Percentiles rank a stretch among this genome's conserved stretches.
phyloP scores from a whole-genome alignment of 2,329 filamentous ascomycete genomes.

The Cladophialophora yegresii region DNA sequence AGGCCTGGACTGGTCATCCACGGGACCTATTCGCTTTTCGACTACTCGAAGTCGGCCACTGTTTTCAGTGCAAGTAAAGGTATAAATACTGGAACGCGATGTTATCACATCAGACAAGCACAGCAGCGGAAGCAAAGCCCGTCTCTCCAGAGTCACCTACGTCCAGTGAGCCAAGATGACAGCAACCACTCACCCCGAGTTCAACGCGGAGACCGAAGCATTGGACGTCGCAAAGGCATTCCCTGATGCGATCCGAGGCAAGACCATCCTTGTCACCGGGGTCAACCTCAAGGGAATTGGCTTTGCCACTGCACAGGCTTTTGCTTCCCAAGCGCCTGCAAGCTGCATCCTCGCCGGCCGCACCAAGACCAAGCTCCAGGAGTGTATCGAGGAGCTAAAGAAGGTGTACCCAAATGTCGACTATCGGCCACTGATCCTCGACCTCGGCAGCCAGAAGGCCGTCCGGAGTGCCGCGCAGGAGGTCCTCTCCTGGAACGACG shows the following conservation, averaged over 20 bases:
- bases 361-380: constrained; percentile 40
- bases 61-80: neutral
- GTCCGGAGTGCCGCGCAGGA: constrained; percentile 41
- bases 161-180: constrained; percentile 14
- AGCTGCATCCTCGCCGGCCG: constrained; percentile 48
- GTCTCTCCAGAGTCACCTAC: neutral
- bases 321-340: constrained; percentile 39
- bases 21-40: neutral
- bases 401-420: constrained; percentile 31
- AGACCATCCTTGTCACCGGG: constrained; percentile 47
- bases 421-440: constrained; percentile 40
- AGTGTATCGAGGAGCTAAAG: constrained; percentile 38
- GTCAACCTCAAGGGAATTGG: constrained; percentile 45
- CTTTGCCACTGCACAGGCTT: constrained; percentile 40
- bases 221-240: constrained; percentile 34
- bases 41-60: neutral
- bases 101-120: neutral
- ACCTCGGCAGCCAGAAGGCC: constrained; percentile 41
- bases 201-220: constrained; percentile 19
- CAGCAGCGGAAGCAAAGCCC: neutral
- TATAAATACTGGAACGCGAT: constrained; percentile 1
- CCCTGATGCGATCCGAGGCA: constrained; percentile 35
- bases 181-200: constrained; percentile 19
- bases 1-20: neutral
- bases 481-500: constrained; percentile 37